Evolutionary conservation across 768 basidiomycete genomes (phyloP).

Genomic region (Coprinopsis marcescibilis): DNA sequence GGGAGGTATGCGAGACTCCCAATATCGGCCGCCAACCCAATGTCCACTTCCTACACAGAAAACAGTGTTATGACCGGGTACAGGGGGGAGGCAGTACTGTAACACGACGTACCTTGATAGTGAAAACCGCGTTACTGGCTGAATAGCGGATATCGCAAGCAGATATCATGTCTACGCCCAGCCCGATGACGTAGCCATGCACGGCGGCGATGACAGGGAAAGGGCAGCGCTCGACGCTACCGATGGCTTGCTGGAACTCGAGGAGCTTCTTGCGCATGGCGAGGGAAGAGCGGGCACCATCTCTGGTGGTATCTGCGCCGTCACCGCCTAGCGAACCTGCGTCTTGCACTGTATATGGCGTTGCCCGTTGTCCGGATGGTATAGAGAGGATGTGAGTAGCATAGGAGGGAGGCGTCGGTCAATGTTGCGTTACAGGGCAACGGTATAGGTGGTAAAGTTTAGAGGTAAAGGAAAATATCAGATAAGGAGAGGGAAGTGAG

Average conservation of each 20-base stretch:
- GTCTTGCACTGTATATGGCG: conserved; percentile 24
- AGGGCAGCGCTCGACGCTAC: conserved; percentile 57
- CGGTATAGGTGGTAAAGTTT: too few relatives aligned
- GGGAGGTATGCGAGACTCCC: conserved; percentile 81
- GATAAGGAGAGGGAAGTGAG: background rate
- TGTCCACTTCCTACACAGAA: conserved; percentile 66
- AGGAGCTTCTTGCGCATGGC: conserved; percentile 41
- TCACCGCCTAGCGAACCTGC: conserved; percentile 21
- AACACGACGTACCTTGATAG: conserved; percentile 59
- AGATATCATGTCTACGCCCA: conserved; percentile 71
- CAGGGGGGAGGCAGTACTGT: conserved; percentile 36
- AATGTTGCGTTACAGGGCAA: too few relatives aligned
- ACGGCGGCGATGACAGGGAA: conserved; percentile 83
- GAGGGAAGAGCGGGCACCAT: conserved; percentile 50
- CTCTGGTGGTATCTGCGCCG: conserved; percentile 23
- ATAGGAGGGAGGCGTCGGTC: background rate
- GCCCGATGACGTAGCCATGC: conserved; percentile 69
- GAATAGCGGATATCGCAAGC: conserved; percentile 79
- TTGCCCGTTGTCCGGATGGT: background rate
- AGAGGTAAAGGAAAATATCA: too few relatives aligned
- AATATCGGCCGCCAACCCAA: conserved; percentile 84
- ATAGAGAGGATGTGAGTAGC: background rate
- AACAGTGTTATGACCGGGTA: background rate
- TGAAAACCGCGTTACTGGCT: conserved; percentile 54
- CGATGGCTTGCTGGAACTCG: conserved; percentile 67